These are phyloP conservation scores for Aegilops sharonensis DNA, from an alignment of 176 grass and related monocot genomes.

Conservation along the genomic window DNA sequence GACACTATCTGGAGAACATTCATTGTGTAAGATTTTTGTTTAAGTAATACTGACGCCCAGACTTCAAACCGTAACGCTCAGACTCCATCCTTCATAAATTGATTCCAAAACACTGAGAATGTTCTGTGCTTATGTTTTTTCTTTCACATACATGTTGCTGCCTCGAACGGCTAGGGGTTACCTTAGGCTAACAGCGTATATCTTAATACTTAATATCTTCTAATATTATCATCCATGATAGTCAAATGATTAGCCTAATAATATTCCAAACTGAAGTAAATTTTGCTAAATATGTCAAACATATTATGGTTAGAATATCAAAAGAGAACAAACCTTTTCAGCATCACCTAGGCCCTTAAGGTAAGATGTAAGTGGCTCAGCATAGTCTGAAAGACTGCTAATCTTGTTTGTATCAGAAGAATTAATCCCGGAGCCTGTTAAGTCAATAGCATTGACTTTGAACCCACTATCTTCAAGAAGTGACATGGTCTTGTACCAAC, in stretches of 20 bases:
- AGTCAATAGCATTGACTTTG: conserved; percentile 91
- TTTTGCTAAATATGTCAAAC: conserved; percentile 4
- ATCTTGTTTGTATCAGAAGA: conserved; percentile 80
- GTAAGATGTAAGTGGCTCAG: conserved; percentile 69
- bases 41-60: background rate
- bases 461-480: conserved; percentile 89
- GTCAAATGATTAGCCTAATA: background rate
- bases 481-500: conserved; percentile 96
- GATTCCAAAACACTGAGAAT: background rate
- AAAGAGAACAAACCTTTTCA: conserved; percentile 74
- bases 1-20: background rate
- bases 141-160: background rate
- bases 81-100: background rate
- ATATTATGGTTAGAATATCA: background rate
- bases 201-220: background rate
- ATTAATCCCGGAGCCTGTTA: conserved; percentile 88
- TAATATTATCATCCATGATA: background rate
- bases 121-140: background rate
- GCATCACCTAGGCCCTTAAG: conserved; percentile 60
- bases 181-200: background rate
- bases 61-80: background rate
- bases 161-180: background rate
- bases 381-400: conserved; percentile 73
- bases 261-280: conserved; percentile 20
- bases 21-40: background rate